Conservation (phyloP, 2,329 filamentous ascomycete species). For the Magnaporthiopsis poae region DNA sequence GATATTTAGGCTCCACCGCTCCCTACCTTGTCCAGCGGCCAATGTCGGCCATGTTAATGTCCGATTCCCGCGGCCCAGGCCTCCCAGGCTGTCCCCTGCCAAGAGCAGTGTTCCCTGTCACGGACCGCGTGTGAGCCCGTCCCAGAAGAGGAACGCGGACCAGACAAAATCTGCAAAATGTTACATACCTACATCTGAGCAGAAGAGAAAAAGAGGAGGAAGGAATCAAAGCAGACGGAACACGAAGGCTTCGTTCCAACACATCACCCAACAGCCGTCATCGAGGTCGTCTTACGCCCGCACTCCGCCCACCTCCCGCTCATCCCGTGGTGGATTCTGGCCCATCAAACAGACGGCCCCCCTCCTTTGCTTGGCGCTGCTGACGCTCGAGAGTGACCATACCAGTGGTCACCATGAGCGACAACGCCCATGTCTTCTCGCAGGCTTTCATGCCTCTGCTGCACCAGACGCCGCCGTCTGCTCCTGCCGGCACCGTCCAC, state of each 20-base stretch:
- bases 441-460: background rate
- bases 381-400: background rate
- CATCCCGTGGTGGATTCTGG: background rate
- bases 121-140: background rate
- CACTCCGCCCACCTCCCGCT: background rate
- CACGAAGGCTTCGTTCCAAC: background rate
- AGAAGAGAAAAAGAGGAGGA: slow-evolving; percentile 3
- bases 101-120: background rate
- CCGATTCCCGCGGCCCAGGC: background rate
- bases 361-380: background rate
- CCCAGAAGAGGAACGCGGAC: background rate
- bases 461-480: background rate
- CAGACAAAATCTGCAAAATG: background rate
- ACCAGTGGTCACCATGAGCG: background rate
- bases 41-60: background rate
- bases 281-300: background rate
- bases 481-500: background rate
- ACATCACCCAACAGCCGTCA: background rate
- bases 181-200: background rate
- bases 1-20: background rate
- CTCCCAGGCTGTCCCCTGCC: background rate
- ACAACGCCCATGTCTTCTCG: background rate
- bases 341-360: background rate
- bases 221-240: background rate
- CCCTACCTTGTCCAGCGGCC: too few species aligned